phyloP scores from a whole-genome alignment of 2,329 filamentous ascomycete species.

The Aspergillus tamarii region DNA sequence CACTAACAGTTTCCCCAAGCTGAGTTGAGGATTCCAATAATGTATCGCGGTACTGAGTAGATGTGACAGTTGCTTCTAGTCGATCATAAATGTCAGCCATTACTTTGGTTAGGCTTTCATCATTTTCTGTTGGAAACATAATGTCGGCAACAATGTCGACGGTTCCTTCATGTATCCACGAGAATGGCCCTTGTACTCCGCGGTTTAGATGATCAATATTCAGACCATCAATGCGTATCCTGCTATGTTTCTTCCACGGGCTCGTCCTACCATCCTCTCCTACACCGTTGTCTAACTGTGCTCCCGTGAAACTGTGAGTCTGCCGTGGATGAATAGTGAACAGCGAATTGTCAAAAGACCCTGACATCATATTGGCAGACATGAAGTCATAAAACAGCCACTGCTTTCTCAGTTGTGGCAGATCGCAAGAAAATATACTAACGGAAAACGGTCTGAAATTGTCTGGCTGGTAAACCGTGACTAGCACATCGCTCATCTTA shows the following conservation, averaged over 20 bases:
- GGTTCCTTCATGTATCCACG: conserved; percentile 96
- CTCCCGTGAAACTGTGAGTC: conserved; percentile 75
- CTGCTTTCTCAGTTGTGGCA: conserved; percentile 89
- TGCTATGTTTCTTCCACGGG: conserved; percentile 93
- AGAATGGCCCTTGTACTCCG: conserved; percentile 89
- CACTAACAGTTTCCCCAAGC: conserved; percentile 29
- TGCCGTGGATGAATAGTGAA: conserved; percentile 97
- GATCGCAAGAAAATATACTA: conserved; percentile 93
- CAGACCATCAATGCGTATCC: conserved; percentile 87
- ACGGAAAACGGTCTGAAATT: conserved; percentile 93
- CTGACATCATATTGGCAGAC: conserved; percentile 93
- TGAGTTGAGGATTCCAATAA: conserved; percentile 22
- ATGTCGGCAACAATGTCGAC: conserved; percentile 96
- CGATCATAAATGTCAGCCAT: conserved; percentile 98
- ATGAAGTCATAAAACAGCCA: conserved; percentile 98
- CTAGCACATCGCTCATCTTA: conserved; percentile 89
- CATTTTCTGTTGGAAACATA: conserved; percentile 86
- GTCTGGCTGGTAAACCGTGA: conserved; percentile 88
- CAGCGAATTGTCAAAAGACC: conserved; percentile 90
- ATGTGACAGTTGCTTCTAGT: conserved; percentile 86
- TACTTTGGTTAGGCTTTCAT: conserved; percentile 88
- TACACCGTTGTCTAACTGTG: conserved; percentile 58
- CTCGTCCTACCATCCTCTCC: conserved; percentile 67
- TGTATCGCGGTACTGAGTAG: conserved; percentile 62
- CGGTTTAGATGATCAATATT: conserved; percentile 96